Evolutionary conservation across 441 rosid genomes (phyloP), one percentile per base, ranked within the genome.

Genomic region (Macaranga tanarius): DNA sequence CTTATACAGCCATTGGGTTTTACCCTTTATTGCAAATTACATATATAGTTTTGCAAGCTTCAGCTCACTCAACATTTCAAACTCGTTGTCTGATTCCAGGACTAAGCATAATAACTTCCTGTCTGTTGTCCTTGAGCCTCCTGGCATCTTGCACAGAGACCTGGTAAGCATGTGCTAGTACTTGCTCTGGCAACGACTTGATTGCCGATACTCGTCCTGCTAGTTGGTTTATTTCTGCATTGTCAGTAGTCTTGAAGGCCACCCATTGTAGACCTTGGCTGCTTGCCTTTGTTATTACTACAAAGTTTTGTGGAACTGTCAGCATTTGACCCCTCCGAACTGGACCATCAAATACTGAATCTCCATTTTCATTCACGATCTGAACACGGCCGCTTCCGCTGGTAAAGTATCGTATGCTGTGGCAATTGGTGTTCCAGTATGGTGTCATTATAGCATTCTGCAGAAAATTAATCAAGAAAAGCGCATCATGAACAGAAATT

Each of bases 171-270:
- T 79, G 83, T 16, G 86, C 84, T 0, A 93, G 20, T n/a, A 92
- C 89, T 16, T 85, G 87, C 19, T 76, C 77, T 0, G 93, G 98
- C 70, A 93, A 42, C 10, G 81, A 88, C 63, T 83, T 28, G 60
- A 92, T 15, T 25, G 72, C 82, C 0, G 93, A 90, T 47, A 83
- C 82, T 9, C 84, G 66, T 13, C 96, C 93, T 0, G 93, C 85
- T 0, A 91, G 76, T 1, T 84, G 84, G 77, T 69, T 84, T 71
- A 80, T 76, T 64, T 73, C 68, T 0, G 91, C 95, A 9, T 82
- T 78, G 48, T 80, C 88, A 71, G 82, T 83, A 52, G 98, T 91
- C 84, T 86, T 85, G 85, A 93, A 90, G 2, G 88, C 67, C 0
- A 93, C 44, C 88, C 89, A 92, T 51, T 84, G 77, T 61, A 88